Conservation (phyloP, 352 stramenopile genomes). For the Phytophthora syringae region DNA sequence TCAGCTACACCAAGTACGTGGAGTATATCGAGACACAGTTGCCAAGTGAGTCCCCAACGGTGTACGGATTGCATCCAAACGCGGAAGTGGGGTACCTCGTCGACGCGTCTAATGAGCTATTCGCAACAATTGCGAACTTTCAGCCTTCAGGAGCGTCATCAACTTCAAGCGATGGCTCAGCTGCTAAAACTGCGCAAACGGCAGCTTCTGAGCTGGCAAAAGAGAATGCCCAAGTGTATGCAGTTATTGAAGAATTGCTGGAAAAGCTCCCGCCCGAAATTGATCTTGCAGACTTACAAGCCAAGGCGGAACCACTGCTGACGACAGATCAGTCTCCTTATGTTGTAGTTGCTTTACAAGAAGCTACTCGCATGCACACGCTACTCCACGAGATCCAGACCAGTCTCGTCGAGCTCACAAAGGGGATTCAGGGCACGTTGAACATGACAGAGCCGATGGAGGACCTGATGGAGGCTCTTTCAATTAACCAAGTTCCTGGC, state of each 20-base stretch:
- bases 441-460: conserved; percentile 93
- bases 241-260: conserved; percentile 62
- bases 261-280: conserved; percentile 68
- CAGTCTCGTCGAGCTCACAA: conserved; percentile 72
- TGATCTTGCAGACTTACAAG: conserved; percentile 60
- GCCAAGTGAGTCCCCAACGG: conserved; percentile 61
- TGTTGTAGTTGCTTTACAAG: conserved; percentile 83
- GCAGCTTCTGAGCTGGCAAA: conserved; percentile 17
- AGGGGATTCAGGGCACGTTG: conserved; percentile 84
- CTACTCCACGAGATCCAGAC: conserved; percentile 68
- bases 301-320: conserved; percentile 60
- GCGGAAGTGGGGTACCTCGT: conserved; percentile 83
- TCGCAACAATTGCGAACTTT: conserved; percentile 86
- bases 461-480: conserved; percentile 72
- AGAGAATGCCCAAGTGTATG: conserved; percentile 44
- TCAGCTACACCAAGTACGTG: conserved; percentile 95
- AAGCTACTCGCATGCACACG: conserved; percentile 76
- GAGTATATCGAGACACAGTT: conserved; percentile 78
- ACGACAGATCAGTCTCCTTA: conserved; percentile 77
- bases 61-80: conserved; percentile 85
- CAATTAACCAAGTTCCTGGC: conserved; percentile 78
- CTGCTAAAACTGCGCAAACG: conserved; percentile 22
- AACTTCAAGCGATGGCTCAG: conserved; percentile 27
- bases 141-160: conserved; percentile 83
- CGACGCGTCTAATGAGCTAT: conserved; percentile 83